These are phyloP conservation scores for Lipomyces lipofer DNA, from an alignment of 805 yeast species.

Conservation along the genomic window DNA sequence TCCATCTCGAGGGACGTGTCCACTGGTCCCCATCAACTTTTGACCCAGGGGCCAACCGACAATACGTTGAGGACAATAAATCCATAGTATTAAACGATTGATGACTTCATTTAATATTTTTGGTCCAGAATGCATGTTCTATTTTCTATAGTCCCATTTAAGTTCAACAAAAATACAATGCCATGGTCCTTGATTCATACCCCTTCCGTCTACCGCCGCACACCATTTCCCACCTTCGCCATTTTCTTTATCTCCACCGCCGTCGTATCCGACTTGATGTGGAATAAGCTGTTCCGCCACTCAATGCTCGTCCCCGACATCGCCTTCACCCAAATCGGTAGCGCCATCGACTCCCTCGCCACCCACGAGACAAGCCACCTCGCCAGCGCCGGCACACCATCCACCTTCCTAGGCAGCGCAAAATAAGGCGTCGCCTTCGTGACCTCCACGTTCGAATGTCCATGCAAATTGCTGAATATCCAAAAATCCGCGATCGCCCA, in stretches of 20 bases:
- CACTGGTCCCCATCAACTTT: too few relatives aligned
- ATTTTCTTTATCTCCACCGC: constrained; percentile 61
- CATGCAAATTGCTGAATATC: constrained; percentile 53
- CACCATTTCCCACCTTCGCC: too few relatives aligned
- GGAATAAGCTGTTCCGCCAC: constrained; percentile 74
- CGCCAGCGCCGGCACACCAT: constrained; percentile 31
- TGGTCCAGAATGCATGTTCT: too few relatives aligned
- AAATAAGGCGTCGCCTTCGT: constrained; percentile 39
- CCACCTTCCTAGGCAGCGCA: constrained; percentile 22
- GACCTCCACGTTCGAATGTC: constrained; percentile 35
- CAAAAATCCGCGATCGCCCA: constrained; percentile 69
- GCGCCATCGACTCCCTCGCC: constrained; percentile 68
- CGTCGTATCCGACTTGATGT: constrained; percentile 68
- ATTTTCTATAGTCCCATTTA: too few relatives aligned
- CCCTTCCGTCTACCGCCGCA: too few relatives aligned
- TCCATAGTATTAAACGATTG: too few relatives aligned
- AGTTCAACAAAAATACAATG: too few relatives aligned
- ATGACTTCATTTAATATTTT: too few relatives aligned
- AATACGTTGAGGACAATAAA: too few relatives aligned
- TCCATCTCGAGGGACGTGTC: too few relatives aligned
- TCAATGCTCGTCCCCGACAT: constrained; percentile 68
- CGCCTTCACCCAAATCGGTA: constrained; percentile 82
- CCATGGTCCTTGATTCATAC: too few relatives aligned
- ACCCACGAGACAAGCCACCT: constrained; percentile 57
- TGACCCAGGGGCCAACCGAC: too few relatives aligned